Evolutionary conservation across 257 asterid species (phyloP).

Genomic region (Rubia yunnanensis): DNA sequence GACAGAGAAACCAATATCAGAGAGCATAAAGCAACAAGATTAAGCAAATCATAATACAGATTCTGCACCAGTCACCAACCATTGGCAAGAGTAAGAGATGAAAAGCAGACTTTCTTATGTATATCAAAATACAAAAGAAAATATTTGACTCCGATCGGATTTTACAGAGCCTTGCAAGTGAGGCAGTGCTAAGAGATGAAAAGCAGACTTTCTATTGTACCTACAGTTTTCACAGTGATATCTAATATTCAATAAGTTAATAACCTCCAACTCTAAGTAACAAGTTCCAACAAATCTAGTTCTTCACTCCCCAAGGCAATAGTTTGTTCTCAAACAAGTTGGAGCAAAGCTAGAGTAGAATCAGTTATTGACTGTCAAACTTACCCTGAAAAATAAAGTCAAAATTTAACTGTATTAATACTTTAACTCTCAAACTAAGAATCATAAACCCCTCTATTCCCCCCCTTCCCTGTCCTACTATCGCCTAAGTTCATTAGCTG

Average conservation of each 20-base stretch:
- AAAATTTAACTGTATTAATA: too few relatives aligned
- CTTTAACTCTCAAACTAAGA: background rate
- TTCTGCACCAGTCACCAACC: background rate
- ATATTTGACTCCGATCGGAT: background rate
- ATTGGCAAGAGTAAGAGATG: too few relatives aligned
- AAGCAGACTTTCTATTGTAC: background rate
- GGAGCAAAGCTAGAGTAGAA: background rate
- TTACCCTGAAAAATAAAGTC: background rate
- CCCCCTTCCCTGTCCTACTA: background rate
- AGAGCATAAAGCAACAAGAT: background rate
- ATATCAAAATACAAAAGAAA: background rate
- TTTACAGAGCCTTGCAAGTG: background rate
- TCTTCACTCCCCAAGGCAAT: background rate
- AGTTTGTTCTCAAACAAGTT: background rate
- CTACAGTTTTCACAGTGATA: constrained; percentile 10
- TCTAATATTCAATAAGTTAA: constrained; percentile 8
- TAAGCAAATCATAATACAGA: background rate
- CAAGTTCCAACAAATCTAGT: background rate
- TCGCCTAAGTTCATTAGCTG: background rate
- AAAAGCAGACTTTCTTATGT: too few relatives aligned
- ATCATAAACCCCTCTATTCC: background rate
- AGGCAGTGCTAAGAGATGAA: constrained; percentile 3
- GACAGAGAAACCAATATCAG: background rate
- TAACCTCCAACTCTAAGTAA: background rate
- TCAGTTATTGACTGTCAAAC: background rate